These are phyloP conservation scores for Chaetomium globosum DNA, from an alignment of 2,329 filamentous ascomycete species.

Conservation along the genomic window DNA sequence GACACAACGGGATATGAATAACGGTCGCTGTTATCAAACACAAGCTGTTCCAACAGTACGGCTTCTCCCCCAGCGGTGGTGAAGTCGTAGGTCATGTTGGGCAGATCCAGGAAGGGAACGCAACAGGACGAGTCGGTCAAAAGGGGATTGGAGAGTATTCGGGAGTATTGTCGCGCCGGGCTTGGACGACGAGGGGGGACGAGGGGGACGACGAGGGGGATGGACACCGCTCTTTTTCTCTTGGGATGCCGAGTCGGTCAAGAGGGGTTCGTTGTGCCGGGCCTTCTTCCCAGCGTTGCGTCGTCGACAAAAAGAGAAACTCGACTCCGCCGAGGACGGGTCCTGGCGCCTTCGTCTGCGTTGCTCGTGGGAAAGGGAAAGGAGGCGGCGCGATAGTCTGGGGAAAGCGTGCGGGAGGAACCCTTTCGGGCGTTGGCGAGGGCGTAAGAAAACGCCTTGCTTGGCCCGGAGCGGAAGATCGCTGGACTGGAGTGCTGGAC, in stretches of 20 bases:
- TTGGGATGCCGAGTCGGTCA: conserved; percentile 43
- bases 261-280: conserved; percentile 38
- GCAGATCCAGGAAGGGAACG: conserved; percentile 38
- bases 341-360: conserved; percentile 20
- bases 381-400: conserved; percentile 22
- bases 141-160: conserved; percentile 46
- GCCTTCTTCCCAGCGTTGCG: conserved; percentile 7
- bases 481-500: conserved; percentile 11
- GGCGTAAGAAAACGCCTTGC: conserved; percentile 23
- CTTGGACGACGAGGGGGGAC: conserved; percentile 27
- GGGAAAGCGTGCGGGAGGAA: conserved; percentile 26
- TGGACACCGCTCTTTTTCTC: conserved; percentile 53
- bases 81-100: conserved; percentile 63
- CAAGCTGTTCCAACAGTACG: conserved; percentile 62
- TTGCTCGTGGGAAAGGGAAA: conserved; percentile 19
- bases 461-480: conserved; percentile 22
- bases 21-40: conserved; percentile 61
- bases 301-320: conserved; percentile 14
- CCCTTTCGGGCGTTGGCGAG: conserved; percentile 21
- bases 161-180: conserved; percentile 51
- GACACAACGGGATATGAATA: conserved; percentile 53
- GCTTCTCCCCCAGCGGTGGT: conserved; percentile 57
- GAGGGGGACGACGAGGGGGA: conserved; percentile 24
- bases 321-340: conserved; percentile 18
- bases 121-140: conserved; percentile 41